A percentile compares a stretch with the other conserved stretches of the same genome.
These are phyloP conservation scores for Saccharomyces hybrid DNA, from an alignment of 1,139 yeast species.

Conservation along the genomic window DNA sequence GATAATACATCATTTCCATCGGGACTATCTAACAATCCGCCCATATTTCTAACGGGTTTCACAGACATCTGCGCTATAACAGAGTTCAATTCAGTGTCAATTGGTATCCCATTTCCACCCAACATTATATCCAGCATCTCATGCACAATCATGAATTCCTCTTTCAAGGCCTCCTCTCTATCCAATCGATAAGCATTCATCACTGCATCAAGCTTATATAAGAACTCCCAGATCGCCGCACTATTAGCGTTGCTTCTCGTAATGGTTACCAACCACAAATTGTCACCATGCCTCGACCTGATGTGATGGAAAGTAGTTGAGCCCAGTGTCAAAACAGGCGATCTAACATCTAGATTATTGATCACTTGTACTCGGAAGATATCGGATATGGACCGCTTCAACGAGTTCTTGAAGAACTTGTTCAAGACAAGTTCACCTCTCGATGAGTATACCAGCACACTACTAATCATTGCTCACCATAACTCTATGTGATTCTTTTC, in stretches of 20 bases:
- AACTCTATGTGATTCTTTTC: slow-evolving; percentile 12
- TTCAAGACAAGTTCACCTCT: slow-evolving; percentile 85
- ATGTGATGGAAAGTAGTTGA: slow-evolving; percentile 86
- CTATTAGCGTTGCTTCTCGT: slow-evolving; percentile 86
- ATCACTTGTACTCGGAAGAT: slow-evolving; percentile 88
- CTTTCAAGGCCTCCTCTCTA: slow-evolving; percentile 34
- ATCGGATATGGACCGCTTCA: slow-evolving; percentile 69
- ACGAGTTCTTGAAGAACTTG: slow-evolving; percentile 61
- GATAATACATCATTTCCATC: slow-evolving; percentile 1
- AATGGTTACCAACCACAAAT: slow-evolving; percentile 77
- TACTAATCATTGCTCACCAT: slow-evolving; percentile 55
- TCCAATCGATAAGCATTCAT: slow-evolving; percentile 21
- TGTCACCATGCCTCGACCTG: slow-evolving; percentile 40
- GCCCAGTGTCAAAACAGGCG: slow-evolving; percentile 86
- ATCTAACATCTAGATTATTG: slow-evolving; percentile 49
- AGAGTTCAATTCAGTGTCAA: slow-evolving; percentile 51
- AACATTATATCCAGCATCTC: slow-evolving; percentile 66
- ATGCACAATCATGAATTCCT: slow-evolving; percentile 60
- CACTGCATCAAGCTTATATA: slow-evolving; percentile 44
- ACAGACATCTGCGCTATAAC: slow-evolving; percentile 30
- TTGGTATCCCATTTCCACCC: slow-evolving; percentile 77
- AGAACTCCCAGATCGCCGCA: slow-evolving; percentile 67
- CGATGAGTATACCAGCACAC: slow-evolving; percentile 64
- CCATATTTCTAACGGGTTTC: slow-evolving; percentile 16
- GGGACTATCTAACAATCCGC: background rate